Base-by-base conservation (phyloP, 371 early-diverging fungal genomes). In the Mortierella sp. region DNA sequence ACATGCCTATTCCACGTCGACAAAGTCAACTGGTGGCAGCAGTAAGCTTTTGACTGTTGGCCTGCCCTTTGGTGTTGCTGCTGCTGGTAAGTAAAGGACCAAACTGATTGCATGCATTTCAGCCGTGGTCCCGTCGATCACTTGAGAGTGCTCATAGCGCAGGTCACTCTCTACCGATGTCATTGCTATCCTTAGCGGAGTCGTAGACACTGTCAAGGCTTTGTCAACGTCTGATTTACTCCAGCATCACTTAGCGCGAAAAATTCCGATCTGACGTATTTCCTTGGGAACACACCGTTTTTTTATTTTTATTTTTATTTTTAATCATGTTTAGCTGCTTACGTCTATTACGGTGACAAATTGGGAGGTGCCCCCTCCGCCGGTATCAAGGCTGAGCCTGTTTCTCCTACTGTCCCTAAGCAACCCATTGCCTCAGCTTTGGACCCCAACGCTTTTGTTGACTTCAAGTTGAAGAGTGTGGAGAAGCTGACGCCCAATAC, bases 401-500 rank as follows among this genome's bases (percentile, higher is more conserved):
- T 70, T 12, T 79, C 71, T 37, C 69, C 57, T 26, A 65, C 60
- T 41, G 80, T 60, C 26, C 53, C 63, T 15, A 53, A 62, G 50
- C 46, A 44, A 21, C 67, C 76, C 15, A 61, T 79, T 21, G 60
- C 79, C 28, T 64, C 79, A 50, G 90, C 91, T 4, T 82, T 95
- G 37, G 81, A 88, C 65, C 82, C 90, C 48, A 80, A 81, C 3
- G 84, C 85, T 43, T 95, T 94, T 80, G 79, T 82, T 11, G 73
- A 89, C 39, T 93, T 94, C 81, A 90, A 86, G 81, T 79, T 95
- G 64, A 70, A 83, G 72, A 85, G 83, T 63, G 78, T 87, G 27
- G 56, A 85, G 48, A 78, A 83, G 14, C 78, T 95, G 64, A 91
- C 83, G 79, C 92, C 90, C 79, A 90, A 96, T 81, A 95, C 96